Evolutionary conservation across 768 basidiomycete species (phyloP).

Genomic region (Leccinum imitatum): DNA sequence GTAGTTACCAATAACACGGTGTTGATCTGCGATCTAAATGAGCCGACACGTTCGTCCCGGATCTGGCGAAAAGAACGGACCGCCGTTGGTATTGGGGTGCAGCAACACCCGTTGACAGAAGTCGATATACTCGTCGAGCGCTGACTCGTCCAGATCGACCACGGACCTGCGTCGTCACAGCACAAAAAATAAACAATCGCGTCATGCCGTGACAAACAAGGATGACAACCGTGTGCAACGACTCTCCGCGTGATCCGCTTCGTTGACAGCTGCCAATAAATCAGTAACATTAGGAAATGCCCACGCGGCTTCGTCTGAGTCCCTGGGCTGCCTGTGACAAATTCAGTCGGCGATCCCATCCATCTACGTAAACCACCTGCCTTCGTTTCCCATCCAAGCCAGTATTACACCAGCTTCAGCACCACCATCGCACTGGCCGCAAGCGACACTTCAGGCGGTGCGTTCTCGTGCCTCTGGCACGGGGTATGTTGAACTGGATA

Average conservation of each 20-base stretch:
- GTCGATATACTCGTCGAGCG: slow-evolving; percentile 61
- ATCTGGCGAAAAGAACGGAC: slow-evolving; percentile 12
- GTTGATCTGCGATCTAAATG: slow-evolving; percentile 19
- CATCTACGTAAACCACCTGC: slow-evolving; percentile 34
- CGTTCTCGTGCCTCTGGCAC: slow-evolving; percentile 56
- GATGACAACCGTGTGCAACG: slow-evolving; percentile 37
- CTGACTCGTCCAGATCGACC: slow-evolving; percentile 48
- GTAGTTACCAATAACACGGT: slow-evolving; percentile 38
- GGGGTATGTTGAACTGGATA: too few relatives aligned
- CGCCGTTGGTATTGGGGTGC: slow-evolving; percentile 29
- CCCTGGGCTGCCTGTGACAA: slow-evolving; percentile 42
- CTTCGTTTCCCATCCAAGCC: slow-evolving; percentile 71
- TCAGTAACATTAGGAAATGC: slow-evolving; percentile 53
- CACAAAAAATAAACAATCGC: slow-evolving; percentile 6
- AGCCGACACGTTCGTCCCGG: slow-evolving; percentile 13
- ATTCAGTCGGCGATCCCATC: slow-evolving; percentile 12
- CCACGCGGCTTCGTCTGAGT: slow-evolving; percentile 55
- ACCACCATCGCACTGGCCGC: slow-evolving; percentile 61
- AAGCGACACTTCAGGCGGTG: slow-evolving; percentile 67
- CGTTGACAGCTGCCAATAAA: slow-evolving; percentile 44
- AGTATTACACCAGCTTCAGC: slow-evolving; percentile 73
- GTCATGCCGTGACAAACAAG: slow-evolving; percentile 42
- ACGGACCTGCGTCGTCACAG: slow-evolving; percentile 42
- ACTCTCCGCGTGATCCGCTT: slow-evolving; percentile 36
- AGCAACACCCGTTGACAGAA: slow-evolving; percentile 62